Conservation (phyloP, 73 alveolate species). For the Effrenium voratum region DNA sequence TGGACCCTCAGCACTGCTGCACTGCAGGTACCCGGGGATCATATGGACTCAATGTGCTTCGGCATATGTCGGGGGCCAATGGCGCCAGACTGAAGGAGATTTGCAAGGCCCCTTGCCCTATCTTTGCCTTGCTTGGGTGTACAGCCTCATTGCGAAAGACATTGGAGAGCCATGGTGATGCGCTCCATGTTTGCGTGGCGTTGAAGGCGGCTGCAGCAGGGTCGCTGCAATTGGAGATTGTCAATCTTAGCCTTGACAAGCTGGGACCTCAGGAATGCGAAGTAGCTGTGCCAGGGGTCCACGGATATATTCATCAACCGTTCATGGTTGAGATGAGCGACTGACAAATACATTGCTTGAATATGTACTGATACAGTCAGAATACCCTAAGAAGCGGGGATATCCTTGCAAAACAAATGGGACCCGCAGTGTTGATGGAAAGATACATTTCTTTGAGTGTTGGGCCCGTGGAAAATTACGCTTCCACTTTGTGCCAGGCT, state of each 20-base stretch:
- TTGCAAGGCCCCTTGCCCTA: not conserved
- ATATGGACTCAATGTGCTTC: constrained; percentile 63
- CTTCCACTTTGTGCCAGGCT: no score
- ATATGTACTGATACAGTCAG: no score
- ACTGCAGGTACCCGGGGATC: constrained; percentile 72
- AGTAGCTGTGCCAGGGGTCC: not conserved
- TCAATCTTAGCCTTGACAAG: not conserved
- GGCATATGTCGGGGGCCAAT: constrained; percentile 36
- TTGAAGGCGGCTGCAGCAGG: constrained; percentile 49
- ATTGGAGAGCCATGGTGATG: not conserved
- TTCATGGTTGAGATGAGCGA: not conserved
- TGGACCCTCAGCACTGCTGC: no score
- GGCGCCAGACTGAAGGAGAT: constrained; percentile 49
- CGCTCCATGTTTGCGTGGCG: not conserved
- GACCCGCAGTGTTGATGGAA: no score
- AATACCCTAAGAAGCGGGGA: no score
- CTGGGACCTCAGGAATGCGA: not conserved
- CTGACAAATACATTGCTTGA: not conserved
- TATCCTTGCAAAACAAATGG: no score
- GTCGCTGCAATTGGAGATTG: constrained; percentile 54
- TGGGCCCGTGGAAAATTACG: no score
- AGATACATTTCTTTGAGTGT: no score
- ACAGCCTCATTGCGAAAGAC: not conserved
- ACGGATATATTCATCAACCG: not conserved
- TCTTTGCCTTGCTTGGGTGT: not conserved